These are phyloP conservation scores for Saturnispora galanensis DNA, from an alignment of 805 yeast genomes.

Conservation along the genomic window DNA sequence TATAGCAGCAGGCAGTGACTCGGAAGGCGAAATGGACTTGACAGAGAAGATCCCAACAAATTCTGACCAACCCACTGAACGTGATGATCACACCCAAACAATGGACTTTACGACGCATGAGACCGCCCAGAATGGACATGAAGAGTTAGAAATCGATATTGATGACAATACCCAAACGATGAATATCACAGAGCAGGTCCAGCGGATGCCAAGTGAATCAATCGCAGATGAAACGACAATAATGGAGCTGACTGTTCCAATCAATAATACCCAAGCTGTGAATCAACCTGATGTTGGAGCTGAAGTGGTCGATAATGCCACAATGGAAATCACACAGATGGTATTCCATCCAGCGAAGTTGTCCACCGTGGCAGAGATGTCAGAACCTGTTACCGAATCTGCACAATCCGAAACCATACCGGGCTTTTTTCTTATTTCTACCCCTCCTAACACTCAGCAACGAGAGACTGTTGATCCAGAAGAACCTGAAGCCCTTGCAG, in stretches of 20 bases:
- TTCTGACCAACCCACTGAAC: no score
- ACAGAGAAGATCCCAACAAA: neutral
- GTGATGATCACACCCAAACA: neutral
- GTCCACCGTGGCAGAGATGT: conserved; percentile 8
- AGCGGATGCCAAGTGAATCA: neutral
- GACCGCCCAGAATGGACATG: neutral
- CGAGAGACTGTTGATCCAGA: neutral
- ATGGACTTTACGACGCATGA: conserved; percentile 7
- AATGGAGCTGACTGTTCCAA: conserved; percentile 5
- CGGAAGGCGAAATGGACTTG: neutral
- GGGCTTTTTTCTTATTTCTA: neutral
- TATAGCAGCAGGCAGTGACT: neutral
- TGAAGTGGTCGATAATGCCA: no score
- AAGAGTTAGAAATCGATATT: neutral
- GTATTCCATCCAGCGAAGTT: neutral
- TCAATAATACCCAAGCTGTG: neutral
- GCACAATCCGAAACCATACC: neutral
- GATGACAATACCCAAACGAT: conserved; percentile 6
- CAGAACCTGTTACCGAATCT: conserved; percentile 8
- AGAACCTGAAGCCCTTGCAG: neutral
- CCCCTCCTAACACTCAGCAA: neutral
- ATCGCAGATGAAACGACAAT: neutral
- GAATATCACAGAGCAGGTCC: conserved; percentile 8
- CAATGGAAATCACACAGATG: no score
- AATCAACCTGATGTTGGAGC: neutral